A percentile compares a stretch with the other conserved stretches of the same genome.
phyloP scores from a whole-genome alignment of 352 stramenopile species.

The Phytopythium chamaehyphon region DNA sequence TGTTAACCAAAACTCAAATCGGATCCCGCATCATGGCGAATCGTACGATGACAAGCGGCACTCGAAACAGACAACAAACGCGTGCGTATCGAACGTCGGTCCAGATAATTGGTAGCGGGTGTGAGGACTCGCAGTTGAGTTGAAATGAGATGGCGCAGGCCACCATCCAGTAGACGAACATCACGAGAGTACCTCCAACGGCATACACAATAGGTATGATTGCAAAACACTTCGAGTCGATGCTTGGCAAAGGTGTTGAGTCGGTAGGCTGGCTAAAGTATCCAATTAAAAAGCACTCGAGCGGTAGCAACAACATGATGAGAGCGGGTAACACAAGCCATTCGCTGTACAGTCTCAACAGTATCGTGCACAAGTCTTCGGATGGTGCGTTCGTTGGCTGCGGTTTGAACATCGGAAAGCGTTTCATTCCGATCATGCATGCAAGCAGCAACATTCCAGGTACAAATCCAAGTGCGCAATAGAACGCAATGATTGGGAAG shows the following conservation, averaged over 20 bases:
- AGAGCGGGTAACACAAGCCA: slow-evolving; percentile 43
- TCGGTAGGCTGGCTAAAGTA: slow-evolving; percentile 19
- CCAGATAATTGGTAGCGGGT: slow-evolving; percentile 49
- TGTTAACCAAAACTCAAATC: slow-evolving; percentile 8
- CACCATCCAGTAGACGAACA: slow-evolving; percentile 27
- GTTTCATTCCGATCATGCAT: slow-evolving; percentile 32
- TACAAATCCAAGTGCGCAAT: slow-evolving; percentile 34
- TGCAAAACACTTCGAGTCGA: slow-evolving; percentile 36
- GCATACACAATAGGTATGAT: slow-evolving; percentile 24
- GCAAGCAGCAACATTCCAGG: slow-evolving; percentile 25
- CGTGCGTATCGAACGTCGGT: slow-evolving; percentile 48
- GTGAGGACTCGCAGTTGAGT: slow-evolving; percentile 54
- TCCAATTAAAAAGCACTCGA: slow-evolving; percentile 52
- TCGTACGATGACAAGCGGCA: slow-evolving; percentile 48
- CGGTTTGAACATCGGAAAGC: slow-evolving; percentile 65
- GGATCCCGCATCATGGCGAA: no score
- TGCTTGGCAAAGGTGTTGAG: slow-evolving; percentile 12
- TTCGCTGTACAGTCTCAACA: slow-evolving; percentile 49
- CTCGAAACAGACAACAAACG: slow-evolving; percentile 29
- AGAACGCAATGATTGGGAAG: slow-evolving; percentile 34
- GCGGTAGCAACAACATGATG: slow-evolving; percentile 46
- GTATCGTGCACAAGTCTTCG: slow-evolving; percentile 48
- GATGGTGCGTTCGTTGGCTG: slow-evolving; percentile 33
- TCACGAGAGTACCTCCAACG: slow-evolving; percentile 14
- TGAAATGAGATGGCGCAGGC: slow-evolving; percentile 39